Evolutionary conservation across 228 moss, liverwort and hornwort species (phyloP).

Genomic region (Sphagnum fallax): DNA sequence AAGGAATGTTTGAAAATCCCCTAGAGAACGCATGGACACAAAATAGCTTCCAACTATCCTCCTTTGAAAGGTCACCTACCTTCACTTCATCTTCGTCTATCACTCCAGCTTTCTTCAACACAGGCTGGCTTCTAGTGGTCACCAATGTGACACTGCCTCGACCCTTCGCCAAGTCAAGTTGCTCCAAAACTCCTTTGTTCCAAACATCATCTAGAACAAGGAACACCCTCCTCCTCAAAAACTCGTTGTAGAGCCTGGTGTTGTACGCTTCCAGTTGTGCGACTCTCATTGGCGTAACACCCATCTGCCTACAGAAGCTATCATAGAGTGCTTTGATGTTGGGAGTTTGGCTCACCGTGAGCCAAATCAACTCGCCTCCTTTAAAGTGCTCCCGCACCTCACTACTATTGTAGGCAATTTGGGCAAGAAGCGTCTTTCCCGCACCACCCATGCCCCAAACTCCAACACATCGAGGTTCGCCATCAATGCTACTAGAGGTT

Average conservation of each 20-base stretch:
- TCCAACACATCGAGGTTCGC: slow-evolving; percentile 3
- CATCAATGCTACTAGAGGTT: not conserved
- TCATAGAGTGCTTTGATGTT: slow-evolving; percentile 5
- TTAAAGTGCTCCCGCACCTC: slow-evolving; percentile 1
- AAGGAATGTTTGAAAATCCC: slow-evolving; percentile 9
- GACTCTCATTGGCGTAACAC: not conserved
- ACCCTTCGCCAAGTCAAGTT: slow-evolving; percentile 9
- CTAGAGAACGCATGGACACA: slow-evolving; percentile 24
- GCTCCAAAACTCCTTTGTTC: slow-evolving; percentile 11
- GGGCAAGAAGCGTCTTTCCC: slow-evolving; percentile 9
- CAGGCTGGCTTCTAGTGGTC: slow-evolving; percentile 7
- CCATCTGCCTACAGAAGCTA: not conserved
- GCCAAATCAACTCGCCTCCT: slow-evolving; percentile 2
- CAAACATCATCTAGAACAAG: slow-evolving; percentile 9
- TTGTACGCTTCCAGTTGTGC: not conserved
- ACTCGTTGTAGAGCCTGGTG: slow-evolving; percentile 1
- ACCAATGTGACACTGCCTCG: slow-evolving; percentile 11
- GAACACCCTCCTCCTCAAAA: slow-evolving; percentile 1
- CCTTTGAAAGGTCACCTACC: slow-evolving; percentile 7
- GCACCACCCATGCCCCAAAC: slow-evolving; percentile 10
- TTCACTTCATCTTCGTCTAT: not conserved
- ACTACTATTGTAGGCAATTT: not conserved
- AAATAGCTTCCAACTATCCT: slow-evolving; percentile 33
- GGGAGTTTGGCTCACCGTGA: slow-evolving; percentile 4
- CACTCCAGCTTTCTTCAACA: slow-evolving; percentile 8